Evolutionary conservation across 139 green algal genomes (phyloP).

Genomic region (Chlamydomonas incerta): DNA sequence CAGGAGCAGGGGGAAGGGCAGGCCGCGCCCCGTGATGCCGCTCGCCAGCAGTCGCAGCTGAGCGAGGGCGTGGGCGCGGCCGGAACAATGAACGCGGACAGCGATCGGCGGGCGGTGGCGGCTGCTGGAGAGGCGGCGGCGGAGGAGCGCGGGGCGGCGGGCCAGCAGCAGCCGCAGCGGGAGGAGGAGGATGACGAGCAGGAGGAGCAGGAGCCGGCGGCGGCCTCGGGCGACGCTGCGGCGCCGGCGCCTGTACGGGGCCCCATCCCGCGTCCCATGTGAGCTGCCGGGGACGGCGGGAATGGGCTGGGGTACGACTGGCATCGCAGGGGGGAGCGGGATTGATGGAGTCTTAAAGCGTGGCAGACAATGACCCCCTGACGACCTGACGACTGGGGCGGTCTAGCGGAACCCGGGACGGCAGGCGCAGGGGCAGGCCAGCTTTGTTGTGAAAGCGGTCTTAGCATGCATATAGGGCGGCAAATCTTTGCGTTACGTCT

Average conservation of each 20-base stretch:
- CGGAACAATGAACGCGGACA: background rate
- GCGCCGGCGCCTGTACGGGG: too few species aligned
- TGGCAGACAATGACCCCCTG: too few species aligned
- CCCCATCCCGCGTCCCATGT: too few species aligned
- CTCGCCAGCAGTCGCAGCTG: background rate
- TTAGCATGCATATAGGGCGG: too few species aligned
- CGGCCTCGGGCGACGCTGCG: background rate
- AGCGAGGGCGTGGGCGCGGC: background rate
- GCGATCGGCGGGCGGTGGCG: too few species aligned
- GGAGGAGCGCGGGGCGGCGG: background rate
- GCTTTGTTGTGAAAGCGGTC: too few species aligned
- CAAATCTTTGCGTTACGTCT: too few species aligned
- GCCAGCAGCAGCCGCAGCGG: background rate
- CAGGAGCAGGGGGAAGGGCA: conserved; percentile 3
- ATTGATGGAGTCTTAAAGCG: too few species aligned
- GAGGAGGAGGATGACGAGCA: background rate
- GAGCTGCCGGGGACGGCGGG: background rate
- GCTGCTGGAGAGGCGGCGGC: background rate
- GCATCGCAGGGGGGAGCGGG: too few species aligned
- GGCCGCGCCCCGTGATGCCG: background rate
- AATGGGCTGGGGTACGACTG: background rate
- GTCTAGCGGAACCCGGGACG: too few species aligned
- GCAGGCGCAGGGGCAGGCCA: too few species aligned
- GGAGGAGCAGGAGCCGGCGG: background rate
- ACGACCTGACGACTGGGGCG: too few species aligned